These are phyloP conservation scores for Diphasiastrum complanatum DNA, from an alignment of 83 land plant species.

Conservation along the genomic window DNA sequence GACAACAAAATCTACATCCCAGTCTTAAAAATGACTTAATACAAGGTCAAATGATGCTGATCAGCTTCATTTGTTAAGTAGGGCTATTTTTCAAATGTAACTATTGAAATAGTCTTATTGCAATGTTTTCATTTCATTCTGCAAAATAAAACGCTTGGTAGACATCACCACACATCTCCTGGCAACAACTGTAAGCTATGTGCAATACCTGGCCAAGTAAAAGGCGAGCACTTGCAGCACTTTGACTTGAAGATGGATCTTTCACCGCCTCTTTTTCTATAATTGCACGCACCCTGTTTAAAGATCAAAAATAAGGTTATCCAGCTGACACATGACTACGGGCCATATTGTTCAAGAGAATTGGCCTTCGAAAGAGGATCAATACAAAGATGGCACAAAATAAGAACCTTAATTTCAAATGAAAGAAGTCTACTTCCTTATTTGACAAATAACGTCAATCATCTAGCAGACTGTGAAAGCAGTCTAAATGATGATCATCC, in stretches of 20 bases:
- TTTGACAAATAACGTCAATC: no score
- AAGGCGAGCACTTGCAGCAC: slow-evolving; percentile 55
- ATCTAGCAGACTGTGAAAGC: no score
- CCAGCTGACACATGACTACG: neutral
- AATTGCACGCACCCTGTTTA: slow-evolving; percentile 55
- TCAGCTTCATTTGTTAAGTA: no score
- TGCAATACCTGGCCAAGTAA: slow-evolving; percentile 57
- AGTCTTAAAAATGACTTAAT: no score
- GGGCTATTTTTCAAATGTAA: no score
- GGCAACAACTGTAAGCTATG: neutral
- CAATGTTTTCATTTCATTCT: no score
- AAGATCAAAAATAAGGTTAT: neutral
- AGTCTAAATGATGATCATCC: no score
- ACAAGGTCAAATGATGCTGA: no score
- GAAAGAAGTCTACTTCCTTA: no score
- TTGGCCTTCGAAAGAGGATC: slow-evolving; percentile 3
- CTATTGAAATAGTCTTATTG: no score
- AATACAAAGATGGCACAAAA: no score
- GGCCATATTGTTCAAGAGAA: neutral
- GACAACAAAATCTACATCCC: neutral
- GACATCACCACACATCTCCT: slow-evolving; percentile 13
- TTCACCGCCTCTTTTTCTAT: slow-evolving; percentile 56
- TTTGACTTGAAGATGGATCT: slow-evolving; percentile 46
- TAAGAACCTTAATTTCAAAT: no score
- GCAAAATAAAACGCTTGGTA: neutral